phyloP scores from a whole-genome alignment of 2,329 filamentous ascomycete genomes.

The Cercospora sojina region DNA sequence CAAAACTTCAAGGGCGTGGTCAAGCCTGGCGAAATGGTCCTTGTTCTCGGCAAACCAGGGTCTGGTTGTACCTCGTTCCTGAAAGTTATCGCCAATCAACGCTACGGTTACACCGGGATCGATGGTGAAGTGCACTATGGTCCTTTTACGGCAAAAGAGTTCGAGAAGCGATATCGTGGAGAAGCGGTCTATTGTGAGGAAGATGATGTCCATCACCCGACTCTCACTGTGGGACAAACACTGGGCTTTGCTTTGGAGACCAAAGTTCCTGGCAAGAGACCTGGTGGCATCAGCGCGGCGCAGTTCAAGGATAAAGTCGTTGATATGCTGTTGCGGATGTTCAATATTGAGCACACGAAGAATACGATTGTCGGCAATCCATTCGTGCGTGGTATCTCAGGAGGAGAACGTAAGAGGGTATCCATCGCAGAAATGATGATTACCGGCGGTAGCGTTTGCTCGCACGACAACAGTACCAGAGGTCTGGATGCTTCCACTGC shows the following conservation, averaged over 20 bases:
- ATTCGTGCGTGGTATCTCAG: conserved; percentile 70
- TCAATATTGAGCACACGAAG: conserved; percentile 86
- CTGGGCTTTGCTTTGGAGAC: conserved; percentile 80
- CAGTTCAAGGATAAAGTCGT: conserved; percentile 77
- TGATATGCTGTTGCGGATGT: conserved; percentile 78
- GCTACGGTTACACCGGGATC: conserved; percentile 60
- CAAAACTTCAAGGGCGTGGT: conserved; percentile 65
- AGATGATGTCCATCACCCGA: conserved; percentile 82
- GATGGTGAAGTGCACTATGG: conserved; percentile 67
- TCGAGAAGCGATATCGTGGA: conserved; percentile 69
- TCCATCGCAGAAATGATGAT: conserved; percentile 52
- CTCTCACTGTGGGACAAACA: conserved; percentile 83
- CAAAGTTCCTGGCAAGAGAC: conserved; percentile 64
- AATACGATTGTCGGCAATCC: conserved; percentile 82
- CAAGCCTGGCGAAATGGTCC: conserved; percentile 82
- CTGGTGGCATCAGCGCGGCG: conserved; percentile 67
- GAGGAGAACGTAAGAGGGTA: conserved; percentile 52
- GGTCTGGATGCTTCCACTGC: conserved; percentile 52
- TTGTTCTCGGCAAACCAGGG: conserved; percentile 76
- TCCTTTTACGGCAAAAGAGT: conserved; percentile 65
- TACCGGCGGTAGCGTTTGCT: conserved; percentile 41
- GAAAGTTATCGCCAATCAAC: conserved; percentile 55
- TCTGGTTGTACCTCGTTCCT: conserved; percentile 56
- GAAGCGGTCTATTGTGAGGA: conserved; percentile 85
- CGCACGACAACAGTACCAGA: conserved; percentile 50